A percentile compares a stretch with the other conserved stretches of the same genome.
phyloP scores from a whole-genome alignment of 1,284 basidiomycete species.

The Lignosus rhinocerotis region DNA sequence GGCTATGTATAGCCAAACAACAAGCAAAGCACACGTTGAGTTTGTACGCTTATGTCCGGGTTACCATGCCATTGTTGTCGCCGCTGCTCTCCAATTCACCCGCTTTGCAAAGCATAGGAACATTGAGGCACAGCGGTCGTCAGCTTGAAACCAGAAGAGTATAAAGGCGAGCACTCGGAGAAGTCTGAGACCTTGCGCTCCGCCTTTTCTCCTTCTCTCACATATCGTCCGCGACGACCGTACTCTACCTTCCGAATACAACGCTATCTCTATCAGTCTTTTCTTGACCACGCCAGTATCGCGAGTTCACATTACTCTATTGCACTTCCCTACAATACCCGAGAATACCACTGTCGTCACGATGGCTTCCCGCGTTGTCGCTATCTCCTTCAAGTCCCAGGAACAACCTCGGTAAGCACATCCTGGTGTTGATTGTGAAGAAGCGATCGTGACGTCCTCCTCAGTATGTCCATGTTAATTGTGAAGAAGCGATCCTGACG shows the following conservation, averaged over 20 bases:
- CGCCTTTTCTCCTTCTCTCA: constrained; percentile 1
- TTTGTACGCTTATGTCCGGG: background rate
- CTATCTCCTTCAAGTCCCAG: constrained; percentile 18
- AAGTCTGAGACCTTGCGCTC: constrained; percentile 7
- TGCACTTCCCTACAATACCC: background rate
- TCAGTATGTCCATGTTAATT: constrained; percentile 31
- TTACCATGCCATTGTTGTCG: constrained; percentile 1
- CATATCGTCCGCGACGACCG: constrained; percentile 26
- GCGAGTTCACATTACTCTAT: background rate
- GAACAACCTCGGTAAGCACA: constrained; percentile 29
- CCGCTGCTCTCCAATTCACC: background rate
- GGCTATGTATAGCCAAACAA: constrained; percentile 1
- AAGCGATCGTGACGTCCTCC: background rate
- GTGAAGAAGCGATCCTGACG: background rate
- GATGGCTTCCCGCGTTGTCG: constrained; percentile 24
- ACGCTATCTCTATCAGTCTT: background rate
- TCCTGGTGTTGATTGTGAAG: too few relatives aligned
- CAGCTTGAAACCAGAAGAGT: background rate
- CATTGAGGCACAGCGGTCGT: background rate
- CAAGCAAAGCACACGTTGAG: background rate
- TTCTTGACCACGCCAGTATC: background rate
- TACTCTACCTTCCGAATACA: background rate
- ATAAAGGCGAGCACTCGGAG: constrained; percentile 8
- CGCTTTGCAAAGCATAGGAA: background rate
- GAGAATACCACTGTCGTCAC: background rate